phyloP scores from a whole-genome alignment of 2,329 filamentous ascomycete genomes.

The Coniochaeta prunicola region DNA sequence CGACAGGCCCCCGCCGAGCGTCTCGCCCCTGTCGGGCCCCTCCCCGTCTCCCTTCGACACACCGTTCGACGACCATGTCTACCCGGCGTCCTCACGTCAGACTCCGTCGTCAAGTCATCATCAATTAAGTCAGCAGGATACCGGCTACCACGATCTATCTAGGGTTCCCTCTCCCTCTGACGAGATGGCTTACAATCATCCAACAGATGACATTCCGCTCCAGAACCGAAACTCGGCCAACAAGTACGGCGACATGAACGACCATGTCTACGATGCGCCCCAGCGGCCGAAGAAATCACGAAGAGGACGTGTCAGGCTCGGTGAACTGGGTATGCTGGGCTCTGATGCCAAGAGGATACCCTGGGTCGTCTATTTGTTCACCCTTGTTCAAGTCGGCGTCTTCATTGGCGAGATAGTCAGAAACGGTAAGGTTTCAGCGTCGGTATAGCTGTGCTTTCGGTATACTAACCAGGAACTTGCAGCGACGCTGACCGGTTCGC shows the following conservation, averaged over 20 bases:
- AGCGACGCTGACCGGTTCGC: slow-evolving; percentile 71
- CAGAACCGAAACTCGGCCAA: slow-evolving; percentile 31
- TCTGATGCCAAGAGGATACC: slow-evolving; percentile 53
- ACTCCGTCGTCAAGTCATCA: slow-evolving; percentile 26
- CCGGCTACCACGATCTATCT: slow-evolving; percentile 47
- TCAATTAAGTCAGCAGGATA: slow-evolving; percentile 43
- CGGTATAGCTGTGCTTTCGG: neutral
- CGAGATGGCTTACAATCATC: slow-evolving; percentile 21
- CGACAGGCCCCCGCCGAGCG: slow-evolving; percentile 14
- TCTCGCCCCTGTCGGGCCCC: slow-evolving; percentile 9
- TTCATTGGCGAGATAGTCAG: slow-evolving; percentile 85
- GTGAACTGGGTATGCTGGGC: slow-evolving; percentile 53
- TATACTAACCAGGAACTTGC: neutral
- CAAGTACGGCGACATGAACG: slow-evolving; percentile 30
- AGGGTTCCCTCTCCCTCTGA: slow-evolving; percentile 30
- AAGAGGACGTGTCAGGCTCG: slow-evolving; percentile 43
- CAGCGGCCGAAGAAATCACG: slow-evolving; percentile 23
- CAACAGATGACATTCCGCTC: slow-evolving; percentile 50
- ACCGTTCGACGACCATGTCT: slow-evolving; percentile 61
- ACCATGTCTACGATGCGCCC: slow-evolving; percentile 55
- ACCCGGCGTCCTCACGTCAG: slow-evolving; percentile 43
- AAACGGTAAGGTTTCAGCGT: slow-evolving; percentile 55
- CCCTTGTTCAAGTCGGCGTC: slow-evolving; percentile 68
- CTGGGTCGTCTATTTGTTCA: slow-evolving; percentile 77
- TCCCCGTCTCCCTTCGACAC: slow-evolving; percentile 46